Base-by-base conservation (phyloP, 225 moss, liverwort and hornwort genomes). In the Physcomitrium patens region DNA sequence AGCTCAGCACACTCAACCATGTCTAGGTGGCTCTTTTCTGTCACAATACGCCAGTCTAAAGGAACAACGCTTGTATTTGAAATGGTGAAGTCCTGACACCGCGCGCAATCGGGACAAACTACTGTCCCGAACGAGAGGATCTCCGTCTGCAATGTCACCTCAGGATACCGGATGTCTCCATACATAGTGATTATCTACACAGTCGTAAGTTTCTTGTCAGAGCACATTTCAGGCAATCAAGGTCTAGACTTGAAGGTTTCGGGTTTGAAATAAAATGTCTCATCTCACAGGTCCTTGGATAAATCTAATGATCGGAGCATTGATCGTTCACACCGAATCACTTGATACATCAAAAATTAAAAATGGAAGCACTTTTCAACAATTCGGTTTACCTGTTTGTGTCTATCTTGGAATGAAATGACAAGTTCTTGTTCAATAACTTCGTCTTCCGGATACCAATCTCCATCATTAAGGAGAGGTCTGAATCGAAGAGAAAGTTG, bases 31-130 rank as follows among this genome's bases (percentile, higher is more conserved):
- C 88, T 88, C 67, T 76, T 17, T 63, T 88, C 83, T 0, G 83
- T 85, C 23, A 85, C 83, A 60, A 88, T 76, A 15, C 78, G 73
- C 83, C 83, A 88, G 64, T 83, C 67, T 4, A 85, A 52, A 3
- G 78, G 83, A 44, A 76, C 71, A 51, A 85, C 60, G 58, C 78
- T 88, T 0, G 78, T 74, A 37, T 88, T 88, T 59, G 81, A 80
- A 76, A 88, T 88, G 37, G 67, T 83, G 12, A 85, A 88, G 61
- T 83, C 50, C 80, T 83, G 78, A 22, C 80, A 78, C 65, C 47
- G 42, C 0, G 81, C 55, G 68, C 16, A 68, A 12, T 83, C 71
- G 0, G 77, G 85, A 24, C 76, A 86, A 44, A 85, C 20, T 0
- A 79, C 20, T 7, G 20, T 74, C 51, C 81, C 83, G 57, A 88